Conservation (phyloP, 1,284 basidiomycete genomes). For the Meira miltonrushii region DNA sequence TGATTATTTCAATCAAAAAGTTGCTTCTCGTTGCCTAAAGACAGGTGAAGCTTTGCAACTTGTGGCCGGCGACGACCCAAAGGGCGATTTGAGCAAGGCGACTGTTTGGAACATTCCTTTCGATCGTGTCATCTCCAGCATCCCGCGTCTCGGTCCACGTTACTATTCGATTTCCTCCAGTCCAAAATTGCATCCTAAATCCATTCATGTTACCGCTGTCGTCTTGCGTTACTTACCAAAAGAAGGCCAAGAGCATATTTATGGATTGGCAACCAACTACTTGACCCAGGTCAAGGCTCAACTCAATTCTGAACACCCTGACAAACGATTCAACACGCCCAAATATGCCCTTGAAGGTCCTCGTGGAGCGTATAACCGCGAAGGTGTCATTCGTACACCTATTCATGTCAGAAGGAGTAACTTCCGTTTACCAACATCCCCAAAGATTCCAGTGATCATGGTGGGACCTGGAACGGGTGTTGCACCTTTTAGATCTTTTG, state of each 20-base stretch:
- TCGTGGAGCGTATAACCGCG: slow-evolving; percentile 68
- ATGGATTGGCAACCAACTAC: slow-evolving; percentile 50
- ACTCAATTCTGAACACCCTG: slow-evolving; percentile 55
- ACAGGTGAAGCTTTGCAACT: slow-evolving; percentile 85
- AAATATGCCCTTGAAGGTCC: slow-evolving; percentile 83
- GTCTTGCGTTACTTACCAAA: slow-evolving; percentile 56
- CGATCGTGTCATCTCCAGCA: slow-evolving; percentile 86
- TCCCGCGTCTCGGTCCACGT: slow-evolving; percentile 87
- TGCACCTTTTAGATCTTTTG: slow-evolving; percentile 95
- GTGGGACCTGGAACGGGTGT: slow-evolving; percentile 96
- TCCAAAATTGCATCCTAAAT: slow-evolving; percentile 79
- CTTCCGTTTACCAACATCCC: slow-evolving; percentile 91
- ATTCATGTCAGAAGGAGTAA: slow-evolving; percentile 88
- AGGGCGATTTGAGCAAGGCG: slow-evolving; percentile 60
- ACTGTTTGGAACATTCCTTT: slow-evolving; percentile 90
- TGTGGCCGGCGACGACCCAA: slow-evolving; percentile 71
- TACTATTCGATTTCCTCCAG: slow-evolving; percentile 98
- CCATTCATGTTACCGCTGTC: slow-evolving; percentile 91
- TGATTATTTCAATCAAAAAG: slow-evolving; percentile 71
- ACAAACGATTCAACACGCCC: slow-evolving; percentile 58
- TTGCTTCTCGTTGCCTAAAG: slow-evolving; percentile 77
- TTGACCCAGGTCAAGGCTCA: slow-evolving; percentile 62
- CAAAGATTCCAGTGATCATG: slow-evolving; percentile 98
- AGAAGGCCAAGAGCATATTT: slow-evolving; percentile 24
- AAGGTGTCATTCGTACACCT: slow-evolving; percentile 71